Conservation (phyloP, 176 grass and related monocot species). For the Ensete ventricosum region DNA sequence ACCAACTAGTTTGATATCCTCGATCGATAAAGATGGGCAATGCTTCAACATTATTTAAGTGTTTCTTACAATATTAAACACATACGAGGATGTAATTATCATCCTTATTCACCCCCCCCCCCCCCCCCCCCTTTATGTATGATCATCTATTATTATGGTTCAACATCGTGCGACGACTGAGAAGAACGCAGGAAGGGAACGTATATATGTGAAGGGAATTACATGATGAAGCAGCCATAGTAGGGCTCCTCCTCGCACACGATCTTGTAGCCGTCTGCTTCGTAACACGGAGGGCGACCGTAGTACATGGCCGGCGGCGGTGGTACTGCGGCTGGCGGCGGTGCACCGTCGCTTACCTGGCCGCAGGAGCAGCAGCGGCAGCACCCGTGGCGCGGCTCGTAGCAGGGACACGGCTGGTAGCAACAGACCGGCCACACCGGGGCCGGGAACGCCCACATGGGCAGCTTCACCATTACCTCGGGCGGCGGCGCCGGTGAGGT, state of each 20-base stretch:
- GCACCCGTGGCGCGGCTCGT: slow-evolving; percentile 31
- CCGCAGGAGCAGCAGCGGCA: slow-evolving; percentile 21
- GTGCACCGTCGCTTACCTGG: slow-evolving; percentile 4
- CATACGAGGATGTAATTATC: no score
- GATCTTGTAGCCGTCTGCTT: slow-evolving; percentile 31
- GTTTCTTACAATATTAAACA: no score
- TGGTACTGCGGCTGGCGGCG: neutral
- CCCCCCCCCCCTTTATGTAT: no score
- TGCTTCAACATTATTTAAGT: no score
- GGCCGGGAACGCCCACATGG: slow-evolving; percentile 10
- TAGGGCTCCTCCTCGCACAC: slow-evolving; percentile 38
- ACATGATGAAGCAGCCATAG: slow-evolving; percentile 34
- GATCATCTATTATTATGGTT: no score
- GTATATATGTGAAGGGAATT: neutral
- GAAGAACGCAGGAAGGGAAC: neutral
- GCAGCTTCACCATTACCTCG: slow-evolving; percentile 30
- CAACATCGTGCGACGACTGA: no score
- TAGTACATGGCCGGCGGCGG: slow-evolving; percentile 19
- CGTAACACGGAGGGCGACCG: slow-evolving; percentile 24
- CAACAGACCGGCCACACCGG: neutral
- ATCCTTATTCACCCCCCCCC: no score
- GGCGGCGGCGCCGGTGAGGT: slow-evolving; percentile 7
- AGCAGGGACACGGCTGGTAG: slow-evolving; percentile 53
- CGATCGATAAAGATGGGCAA: no score
- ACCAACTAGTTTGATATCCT: no score